Conservation (phyloP, 306 rosid species). For the Fragaria iinumae region DNA sequence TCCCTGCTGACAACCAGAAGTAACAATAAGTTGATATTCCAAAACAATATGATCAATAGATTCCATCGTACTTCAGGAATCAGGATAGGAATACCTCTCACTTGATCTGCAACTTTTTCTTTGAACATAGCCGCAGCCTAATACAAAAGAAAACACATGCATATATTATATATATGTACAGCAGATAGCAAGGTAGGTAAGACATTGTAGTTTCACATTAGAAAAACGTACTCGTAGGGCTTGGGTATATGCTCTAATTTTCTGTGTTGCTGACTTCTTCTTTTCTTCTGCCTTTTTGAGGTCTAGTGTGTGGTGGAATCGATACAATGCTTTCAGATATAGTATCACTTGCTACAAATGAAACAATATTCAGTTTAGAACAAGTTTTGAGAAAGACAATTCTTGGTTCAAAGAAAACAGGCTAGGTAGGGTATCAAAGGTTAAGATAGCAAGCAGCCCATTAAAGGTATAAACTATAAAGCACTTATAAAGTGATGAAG, state of each 20-base stretch:
- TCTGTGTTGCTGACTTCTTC: conserved; percentile 27
- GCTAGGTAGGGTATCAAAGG: too few relatives aligned
- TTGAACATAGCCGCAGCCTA: conserved; percentile 77
- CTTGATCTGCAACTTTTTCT: conserved; percentile 33
- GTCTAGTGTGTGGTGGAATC: neutral
- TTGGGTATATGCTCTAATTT: conserved; percentile 67
- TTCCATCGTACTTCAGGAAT: neutral
- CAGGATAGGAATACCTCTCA: conserved; percentile 42
- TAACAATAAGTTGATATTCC: neutral
- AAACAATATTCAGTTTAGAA: neutral
- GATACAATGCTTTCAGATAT: neutral
- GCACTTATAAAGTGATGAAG: too few relatives aligned
- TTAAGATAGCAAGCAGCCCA: too few relatives aligned
- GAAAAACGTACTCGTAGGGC: conserved; percentile 55
- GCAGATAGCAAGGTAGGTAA: neutral
- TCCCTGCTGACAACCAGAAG: conserved; percentile 33
- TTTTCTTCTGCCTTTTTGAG: neutral
- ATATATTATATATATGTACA: neutral
- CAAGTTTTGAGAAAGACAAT: neutral
- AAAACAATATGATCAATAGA: neutral
- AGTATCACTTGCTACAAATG: neutral
- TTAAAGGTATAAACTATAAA: too few relatives aligned
- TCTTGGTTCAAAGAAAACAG: too few relatives aligned
- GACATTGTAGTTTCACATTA: conserved; percentile 18
- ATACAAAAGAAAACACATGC: neutral